phyloP scores from a whole-genome alignment of 495 filamentous ascomycete genomes.

The Acidomyces sp. region DNA sequence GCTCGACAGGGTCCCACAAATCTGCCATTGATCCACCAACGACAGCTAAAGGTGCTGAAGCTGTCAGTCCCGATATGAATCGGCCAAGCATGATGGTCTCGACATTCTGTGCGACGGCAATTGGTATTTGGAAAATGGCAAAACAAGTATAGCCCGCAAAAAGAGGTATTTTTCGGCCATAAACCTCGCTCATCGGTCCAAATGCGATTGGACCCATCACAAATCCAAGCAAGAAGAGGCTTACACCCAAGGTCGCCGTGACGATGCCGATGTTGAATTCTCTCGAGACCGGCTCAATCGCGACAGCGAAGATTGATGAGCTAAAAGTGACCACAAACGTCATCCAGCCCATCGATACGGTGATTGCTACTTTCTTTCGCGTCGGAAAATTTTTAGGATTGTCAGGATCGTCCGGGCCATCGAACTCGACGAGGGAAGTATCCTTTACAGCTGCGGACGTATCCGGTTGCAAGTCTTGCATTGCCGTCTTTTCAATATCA shows the following conservation, averaged over 20 bases:
- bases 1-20: conserved; percentile 46
- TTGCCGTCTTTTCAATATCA: conserved; percentile 16
- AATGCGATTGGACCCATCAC: conserved; percentile 36
- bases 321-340: conserved; percentile 50
- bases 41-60: conserved; percentile 48
- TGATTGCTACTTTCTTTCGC: conserved; percentile 21
- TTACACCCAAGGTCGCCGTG: conserved; percentile 40
- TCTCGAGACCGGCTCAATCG: conserved; percentile 32
- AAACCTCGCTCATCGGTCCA: conserved; percentile 37
- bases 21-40: conserved; percentile 46
- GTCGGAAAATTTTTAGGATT: conserved; percentile 23
- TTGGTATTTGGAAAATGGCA: conserved; percentile 50
- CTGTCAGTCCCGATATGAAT: conserved; percentile 51
- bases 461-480: not conserved
- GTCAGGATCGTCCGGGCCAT: conserved; percentile 20
- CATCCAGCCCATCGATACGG: conserved; percentile 34
- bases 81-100: conserved; percentile 47
- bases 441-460: not conserved
- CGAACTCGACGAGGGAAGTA: conserved; percentile 16
- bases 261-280: conserved; percentile 37
- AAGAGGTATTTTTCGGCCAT: conserved; percentile 43
- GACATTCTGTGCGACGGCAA: conserved; percentile 47
- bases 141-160: conserved; percentile 42
- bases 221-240: conserved; percentile 39
- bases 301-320: conserved; percentile 44